Conservation (phyloP, 148 eudicot species). For the Vaccinium darrowii region DNA sequence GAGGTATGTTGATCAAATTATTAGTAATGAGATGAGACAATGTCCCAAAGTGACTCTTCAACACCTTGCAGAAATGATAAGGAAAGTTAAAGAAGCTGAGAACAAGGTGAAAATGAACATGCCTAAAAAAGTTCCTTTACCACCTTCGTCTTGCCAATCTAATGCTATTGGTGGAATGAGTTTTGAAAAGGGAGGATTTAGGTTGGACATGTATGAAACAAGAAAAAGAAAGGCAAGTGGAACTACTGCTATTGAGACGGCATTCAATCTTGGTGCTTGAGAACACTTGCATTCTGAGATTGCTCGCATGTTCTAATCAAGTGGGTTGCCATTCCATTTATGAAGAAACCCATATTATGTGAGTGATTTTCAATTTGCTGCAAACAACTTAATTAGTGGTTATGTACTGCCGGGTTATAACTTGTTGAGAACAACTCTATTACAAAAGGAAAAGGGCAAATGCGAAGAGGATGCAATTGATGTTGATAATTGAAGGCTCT, state of each 20-base stretch:
- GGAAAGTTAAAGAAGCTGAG: no score
- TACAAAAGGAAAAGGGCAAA: not conserved
- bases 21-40: no score
- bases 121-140: not conserved
- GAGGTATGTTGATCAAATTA: not conserved
- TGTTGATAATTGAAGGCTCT: no score
- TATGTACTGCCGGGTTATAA: conserved; percentile 20
- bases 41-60: no score
- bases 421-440: conserved; percentile 12
- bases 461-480: no score
- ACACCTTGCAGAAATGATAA: no score
- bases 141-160: not conserved
- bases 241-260: not conserved
- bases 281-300: not conserved
- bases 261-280: not conserved
- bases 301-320: conserved; percentile 11
- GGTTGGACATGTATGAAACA: not conserved
- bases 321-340: conserved; percentile 26
- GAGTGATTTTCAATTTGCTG: conserved; percentile 16
- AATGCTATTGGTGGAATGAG: no score
- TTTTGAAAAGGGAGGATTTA: not conserved
- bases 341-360: conserved; percentile 23
- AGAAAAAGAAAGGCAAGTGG: not conserved
- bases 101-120: not conserved
- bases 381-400: not conserved